Conservation (phyloP, 169 alveolate species). For the Fabrea salina region DNA sequence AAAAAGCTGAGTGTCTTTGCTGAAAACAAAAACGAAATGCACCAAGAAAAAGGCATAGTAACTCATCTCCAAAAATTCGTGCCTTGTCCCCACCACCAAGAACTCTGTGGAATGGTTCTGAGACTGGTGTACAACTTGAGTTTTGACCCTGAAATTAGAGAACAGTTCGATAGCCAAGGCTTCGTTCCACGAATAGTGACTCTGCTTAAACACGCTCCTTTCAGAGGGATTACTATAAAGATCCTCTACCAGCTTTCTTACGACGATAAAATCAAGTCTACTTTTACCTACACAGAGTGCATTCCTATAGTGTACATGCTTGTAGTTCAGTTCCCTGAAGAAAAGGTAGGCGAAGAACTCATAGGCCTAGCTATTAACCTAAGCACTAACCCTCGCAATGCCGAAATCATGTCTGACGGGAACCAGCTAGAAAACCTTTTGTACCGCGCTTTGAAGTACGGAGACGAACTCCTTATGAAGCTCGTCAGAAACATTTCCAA, state of each 20-base stretch:
- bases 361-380: slow-evolving; percentile 80
- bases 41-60: slow-evolving; percentile 60
- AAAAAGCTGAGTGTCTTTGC: slow-evolving; percentile 78
- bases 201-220: slow-evolving; percentile 73
- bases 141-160: slow-evolving; percentile 71
- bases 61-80: slow-evolving; percentile 70
- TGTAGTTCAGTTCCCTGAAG: slow-evolving; percentile 82
- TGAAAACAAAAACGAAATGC: slow-evolving; percentile 79
- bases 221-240: slow-evolving; percentile 67
- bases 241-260: slow-evolving; percentile 74
- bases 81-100: slow-evolving; percentile 58
- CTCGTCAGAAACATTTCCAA: slow-evolving; percentile 71
- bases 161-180: slow-evolving; percentile 64
- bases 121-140: slow-evolving; percentile 72
- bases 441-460: slow-evolving; percentile 73
- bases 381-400: slow-evolving; percentile 74
- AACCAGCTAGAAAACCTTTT: slow-evolving; percentile 63
- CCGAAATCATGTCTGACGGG: slow-evolving; percentile 74
- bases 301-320: slow-evolving; percentile 70
- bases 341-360: slow-evolving; percentile 77
- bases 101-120: slow-evolving; percentile 61
- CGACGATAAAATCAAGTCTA: slow-evolving; percentile 76
- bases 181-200: slow-evolving; percentile 76
- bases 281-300: slow-evolving; percentile 82
- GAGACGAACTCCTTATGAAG: slow-evolving; percentile 74